These are phyloP conservation scores for Solanum dulcamara DNA, from an alignment of 257 asterid species.

Conservation along the genomic window DNA sequence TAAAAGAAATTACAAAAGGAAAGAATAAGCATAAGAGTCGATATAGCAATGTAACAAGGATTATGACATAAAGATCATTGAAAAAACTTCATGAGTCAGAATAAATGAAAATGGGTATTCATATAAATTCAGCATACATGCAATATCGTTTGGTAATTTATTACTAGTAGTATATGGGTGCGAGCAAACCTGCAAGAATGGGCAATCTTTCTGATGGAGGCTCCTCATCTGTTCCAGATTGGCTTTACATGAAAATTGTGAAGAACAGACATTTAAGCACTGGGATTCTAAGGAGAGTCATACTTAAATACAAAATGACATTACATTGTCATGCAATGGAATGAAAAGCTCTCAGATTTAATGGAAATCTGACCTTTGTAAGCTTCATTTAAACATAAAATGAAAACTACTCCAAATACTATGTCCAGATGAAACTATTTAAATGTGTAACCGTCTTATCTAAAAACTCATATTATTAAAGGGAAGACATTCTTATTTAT, in stretches of 20 bases:
- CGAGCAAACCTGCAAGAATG: constrained; percentile 50
- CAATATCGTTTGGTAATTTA: not conserved
- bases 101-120: not conserved
- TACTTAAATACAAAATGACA: not conserved
- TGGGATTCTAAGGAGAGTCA: not conserved
- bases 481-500: not conserved
- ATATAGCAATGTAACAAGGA: not conserved
- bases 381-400: not conserved
- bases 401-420: not conserved
- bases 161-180: not conserved
- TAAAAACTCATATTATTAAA: not conserved
- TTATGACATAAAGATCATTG: not conserved
- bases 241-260: constrained; percentile 21
- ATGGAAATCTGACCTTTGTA: not conserved
- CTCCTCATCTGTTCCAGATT: constrained; percentile 32
- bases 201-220: constrained; percentile 37
- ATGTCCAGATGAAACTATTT: not conserved
- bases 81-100: not conserved
- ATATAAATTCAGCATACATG: not conserved
- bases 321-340: not conserved
- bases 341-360: not conserved
- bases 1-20: not conserved
- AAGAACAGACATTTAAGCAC: not conserved
- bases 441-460: not conserved
- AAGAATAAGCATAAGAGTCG: not conserved